Conservation (phyloP, 768 basidiomycete genomes). For the Trametes gibbosa region DNA sequence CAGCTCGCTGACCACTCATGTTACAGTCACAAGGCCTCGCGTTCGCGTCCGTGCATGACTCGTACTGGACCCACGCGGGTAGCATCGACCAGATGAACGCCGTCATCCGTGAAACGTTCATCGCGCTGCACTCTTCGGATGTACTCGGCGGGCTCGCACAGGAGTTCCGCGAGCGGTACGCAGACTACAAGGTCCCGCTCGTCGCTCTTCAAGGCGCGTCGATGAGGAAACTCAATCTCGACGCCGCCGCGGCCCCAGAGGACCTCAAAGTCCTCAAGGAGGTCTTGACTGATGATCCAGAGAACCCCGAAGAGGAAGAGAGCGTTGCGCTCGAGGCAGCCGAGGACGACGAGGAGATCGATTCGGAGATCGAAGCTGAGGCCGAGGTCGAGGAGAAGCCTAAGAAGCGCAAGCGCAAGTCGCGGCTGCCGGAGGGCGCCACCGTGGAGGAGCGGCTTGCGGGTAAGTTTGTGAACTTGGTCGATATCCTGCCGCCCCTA, state of each 20-base stretch:
- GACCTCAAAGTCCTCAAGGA: slow-evolving; percentile 28
- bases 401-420: slow-evolving; percentile 19
- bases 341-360: slow-evolving; percentile 25
- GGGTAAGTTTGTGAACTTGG: slow-evolving; percentile 68
- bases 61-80: slow-evolving; percentile 96
- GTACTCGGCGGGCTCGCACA: slow-evolving; percentile 67
- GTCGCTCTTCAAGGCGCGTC: slow-evolving; percentile 38
- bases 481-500: slow-evolving; percentile 73
- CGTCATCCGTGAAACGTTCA: slow-evolving; percentile 90
- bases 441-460: slow-evolving; percentile 13
- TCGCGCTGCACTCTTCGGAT: slow-evolving; percentile 86
- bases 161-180: slow-evolving; percentile 84
- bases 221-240: neutral
- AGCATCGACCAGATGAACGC: slow-evolving; percentile 85
- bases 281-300: slow-evolving; percentile 20
- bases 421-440: neutral
- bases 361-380: slow-evolving; percentile 4
- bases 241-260: neutral
- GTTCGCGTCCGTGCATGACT: slow-evolving; percentile 97
- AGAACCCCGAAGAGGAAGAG: slow-evolving; percentile 20
- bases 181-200: slow-evolving; percentile 65
- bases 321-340: slow-evolving; percentile 27
- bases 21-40: slow-evolving; percentile 65
- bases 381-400: slow-evolving; percentile 18
- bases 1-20: slow-evolving; percentile 5